phyloP scores from a whole-genome alignment of 2,329 filamentous ascomycete species.

The Colletotrichum echinochloae region DNA sequence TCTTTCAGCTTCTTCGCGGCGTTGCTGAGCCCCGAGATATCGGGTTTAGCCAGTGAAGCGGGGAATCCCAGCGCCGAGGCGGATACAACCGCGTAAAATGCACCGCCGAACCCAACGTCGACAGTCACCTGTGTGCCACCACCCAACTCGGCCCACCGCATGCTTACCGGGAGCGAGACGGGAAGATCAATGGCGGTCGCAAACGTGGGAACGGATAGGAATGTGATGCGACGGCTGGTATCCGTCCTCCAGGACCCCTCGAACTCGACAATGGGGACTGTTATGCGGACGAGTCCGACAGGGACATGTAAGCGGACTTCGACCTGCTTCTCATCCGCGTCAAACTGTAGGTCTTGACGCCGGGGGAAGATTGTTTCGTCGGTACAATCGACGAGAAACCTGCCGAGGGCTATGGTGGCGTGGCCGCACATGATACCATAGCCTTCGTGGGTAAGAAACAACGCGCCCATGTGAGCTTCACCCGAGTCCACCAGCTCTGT shows the following conservation, averaged over 20 bases:
- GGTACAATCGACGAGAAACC: slow-evolving; percentile 56
- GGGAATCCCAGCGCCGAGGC: slow-evolving; percentile 54
- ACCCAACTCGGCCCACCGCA: slow-evolving; percentile 54
- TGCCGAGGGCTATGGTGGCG: slow-evolving; percentile 59
- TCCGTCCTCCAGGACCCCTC: slow-evolving; percentile 49
- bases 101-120: slow-evolving; percentile 57
- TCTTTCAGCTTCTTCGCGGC: slow-evolving; percentile 51
- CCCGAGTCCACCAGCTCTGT: slow-evolving; percentile 31
- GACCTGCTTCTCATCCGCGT: slow-evolving; percentile 45
- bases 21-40: slow-evolving; percentile 48
- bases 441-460: slow-evolving; percentile 37
- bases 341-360: slow-evolving; percentile 47
- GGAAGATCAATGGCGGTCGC: slow-evolving; percentile 49
- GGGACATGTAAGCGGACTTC: slow-evolving; percentile 56
- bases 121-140: slow-evolving; percentile 45
- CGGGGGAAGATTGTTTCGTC: slow-evolving; percentile 54
- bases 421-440: slow-evolving; percentile 40
- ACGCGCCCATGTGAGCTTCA: slow-evolving; percentile 38
- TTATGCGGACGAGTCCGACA: slow-evolving; percentile 56
- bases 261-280: slow-evolving; percentile 50
- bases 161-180: slow-evolving; percentile 46
- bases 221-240: slow-evolving; percentile 52
- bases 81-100: slow-evolving; percentile 56
- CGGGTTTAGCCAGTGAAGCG: slow-evolving; percentile 45
- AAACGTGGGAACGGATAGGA: slow-evolving; percentile 57